phyloP scores from a whole-genome alignment of 768 basidiomycete genomes.

The Cystobasidium ongulense region DNA sequence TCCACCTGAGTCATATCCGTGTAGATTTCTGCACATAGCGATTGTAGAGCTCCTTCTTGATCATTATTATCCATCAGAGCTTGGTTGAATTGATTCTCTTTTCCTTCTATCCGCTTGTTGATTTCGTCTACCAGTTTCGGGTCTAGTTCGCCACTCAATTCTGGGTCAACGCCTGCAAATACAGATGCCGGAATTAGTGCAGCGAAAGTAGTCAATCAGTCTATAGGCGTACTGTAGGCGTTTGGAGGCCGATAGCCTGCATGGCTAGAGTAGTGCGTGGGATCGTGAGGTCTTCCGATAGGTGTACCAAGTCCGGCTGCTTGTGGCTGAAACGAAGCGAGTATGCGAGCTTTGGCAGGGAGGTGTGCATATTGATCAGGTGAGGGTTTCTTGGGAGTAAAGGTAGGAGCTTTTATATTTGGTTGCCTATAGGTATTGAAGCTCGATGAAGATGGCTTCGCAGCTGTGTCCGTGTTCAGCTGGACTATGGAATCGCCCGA shows the following conservation, averaged over 20 bases:
- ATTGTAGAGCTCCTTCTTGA: slow-evolving; percentile 27
- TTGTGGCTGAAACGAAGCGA: not conserved
- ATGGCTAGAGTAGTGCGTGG: not conserved
- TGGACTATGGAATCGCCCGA: not conserved
- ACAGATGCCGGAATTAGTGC: too few relatives aligned
- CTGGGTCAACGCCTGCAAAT: not conserved
- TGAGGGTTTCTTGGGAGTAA: not conserved
- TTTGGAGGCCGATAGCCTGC: not conserved
- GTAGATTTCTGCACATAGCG: slow-evolving; percentile 54
- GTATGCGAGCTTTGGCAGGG: not conserved
- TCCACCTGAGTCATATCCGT: slow-evolving; percentile 54
- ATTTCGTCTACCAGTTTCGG: not conserved
- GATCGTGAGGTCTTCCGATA: not conserved
- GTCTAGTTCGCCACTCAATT: not conserved
- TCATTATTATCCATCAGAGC: slow-evolving; percentile 8
- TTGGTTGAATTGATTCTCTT: not conserved
- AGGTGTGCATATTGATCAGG: not conserved
- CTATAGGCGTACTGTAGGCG: not conserved
- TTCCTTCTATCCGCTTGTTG: not conserved
- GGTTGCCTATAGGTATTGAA: not conserved
- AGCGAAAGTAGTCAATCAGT: too few relatives aligned
- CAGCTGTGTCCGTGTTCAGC: not conserved
- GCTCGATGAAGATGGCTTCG: not conserved
- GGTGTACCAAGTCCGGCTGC: not conserved
- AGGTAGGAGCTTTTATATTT: not conserved